phyloP scores from a whole-genome alignment of 1,139 yeast species.

The Debaryomyces nepalensis region DNA sequence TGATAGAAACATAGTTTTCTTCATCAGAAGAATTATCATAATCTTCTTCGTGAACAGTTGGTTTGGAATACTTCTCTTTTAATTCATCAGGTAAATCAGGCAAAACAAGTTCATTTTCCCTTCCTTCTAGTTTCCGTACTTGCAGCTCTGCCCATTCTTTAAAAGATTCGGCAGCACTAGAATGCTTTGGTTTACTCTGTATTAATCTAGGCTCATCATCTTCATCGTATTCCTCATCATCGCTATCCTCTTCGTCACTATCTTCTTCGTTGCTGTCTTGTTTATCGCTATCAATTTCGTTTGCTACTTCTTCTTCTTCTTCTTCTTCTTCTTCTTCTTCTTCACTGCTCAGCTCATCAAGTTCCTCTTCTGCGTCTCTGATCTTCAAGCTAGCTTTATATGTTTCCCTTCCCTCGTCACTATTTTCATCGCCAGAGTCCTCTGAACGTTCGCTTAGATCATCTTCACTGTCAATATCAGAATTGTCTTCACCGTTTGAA shows the following conservation, averaged over 20 bases:
- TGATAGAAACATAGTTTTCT: conserved; percentile 59
- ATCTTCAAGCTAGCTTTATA: conserved; percentile 18
- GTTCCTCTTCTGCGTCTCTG: conserved; percentile 20
- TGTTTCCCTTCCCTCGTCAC: conserved; percentile 22
- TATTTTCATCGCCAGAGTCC: conserved; percentile 23
- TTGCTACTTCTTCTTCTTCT: conserved; percentile 38
- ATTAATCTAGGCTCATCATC: conserved; percentile 37
- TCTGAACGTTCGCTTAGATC: conserved; percentile 26
- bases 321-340: conserved; percentile 43
- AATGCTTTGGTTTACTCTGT: conserved; percentile 46
- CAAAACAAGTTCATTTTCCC: conserved; percentile 47
- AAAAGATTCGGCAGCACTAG: conserved; percentile 49
- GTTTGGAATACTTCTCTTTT: conserved; percentile 45
- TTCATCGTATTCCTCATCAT: conserved; percentile 23
- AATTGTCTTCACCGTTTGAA: conserved; percentile 23
- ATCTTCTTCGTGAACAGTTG: conserved; percentile 62
- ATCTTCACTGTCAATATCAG: conserved; percentile 23
- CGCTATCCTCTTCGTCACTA: conserved; percentile 23
- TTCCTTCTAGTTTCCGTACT: conserved; percentile 62
- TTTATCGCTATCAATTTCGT: no score
- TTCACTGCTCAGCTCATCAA: conserved; percentile 16
- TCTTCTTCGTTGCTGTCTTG: no score
- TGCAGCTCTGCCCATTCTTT: conserved; percentile 66
- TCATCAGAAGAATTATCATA: conserved; percentile 62
- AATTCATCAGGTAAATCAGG: conserved; percentile 58